Evolutionary conservation across 805 yeast species (phyloP).

Genomic region (Starmera quercuum): DNA sequence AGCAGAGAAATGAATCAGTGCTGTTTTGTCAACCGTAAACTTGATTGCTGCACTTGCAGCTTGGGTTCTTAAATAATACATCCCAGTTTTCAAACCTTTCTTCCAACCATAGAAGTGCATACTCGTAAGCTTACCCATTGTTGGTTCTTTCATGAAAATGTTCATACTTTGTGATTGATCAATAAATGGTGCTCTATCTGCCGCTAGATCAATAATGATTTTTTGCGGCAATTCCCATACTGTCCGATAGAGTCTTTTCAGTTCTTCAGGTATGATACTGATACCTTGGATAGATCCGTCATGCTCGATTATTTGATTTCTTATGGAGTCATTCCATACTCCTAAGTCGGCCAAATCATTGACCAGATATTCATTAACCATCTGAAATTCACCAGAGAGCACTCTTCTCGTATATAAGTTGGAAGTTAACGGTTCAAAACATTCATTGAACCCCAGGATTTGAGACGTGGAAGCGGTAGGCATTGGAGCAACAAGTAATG

Average conservation of each 20-base stretch:
- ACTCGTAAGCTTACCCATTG: slow-evolving; percentile 92
- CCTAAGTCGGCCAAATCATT: slow-evolving; percentile 77
- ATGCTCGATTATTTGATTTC: slow-evolving; percentile 63
- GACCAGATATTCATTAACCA: slow-evolving; percentile 81
- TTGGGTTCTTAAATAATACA: slow-evolving; percentile 95
- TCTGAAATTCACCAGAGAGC: slow-evolving; percentile 88
- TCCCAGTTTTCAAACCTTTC: slow-evolving; percentile 96
- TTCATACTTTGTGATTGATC: slow-evolving; percentile 94
- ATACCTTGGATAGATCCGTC: slow-evolving; percentile 85
- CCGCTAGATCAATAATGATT: slow-evolving; percentile 60
- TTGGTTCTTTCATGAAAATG: slow-evolving; percentile 80
- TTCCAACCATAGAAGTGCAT: slow-evolving; percentile 99
- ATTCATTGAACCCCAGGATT: slow-evolving; percentile 88
- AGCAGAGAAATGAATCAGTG: not conserved
- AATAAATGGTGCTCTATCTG: slow-evolving; percentile 87
- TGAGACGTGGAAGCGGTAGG: slow-evolving; percentile 99
- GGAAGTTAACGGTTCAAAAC: slow-evolving; percentile 96
- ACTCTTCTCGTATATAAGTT: slow-evolving; percentile 89
- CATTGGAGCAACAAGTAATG: slow-evolving; percentile 90
- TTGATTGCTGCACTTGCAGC: slow-evolving; percentile 97
- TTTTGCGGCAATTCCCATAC: slow-evolving; percentile 91
- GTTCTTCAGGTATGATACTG: slow-evolving; percentile 62
- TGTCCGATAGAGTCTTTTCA: slow-evolving; percentile 64
- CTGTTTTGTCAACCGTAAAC: slow-evolving; percentile 53
- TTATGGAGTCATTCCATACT: slow-evolving; percentile 75